Base-by-base conservation (phyloP, 192 early-diverging fungal genomes). In the Linnemannia exigua region DNA sequence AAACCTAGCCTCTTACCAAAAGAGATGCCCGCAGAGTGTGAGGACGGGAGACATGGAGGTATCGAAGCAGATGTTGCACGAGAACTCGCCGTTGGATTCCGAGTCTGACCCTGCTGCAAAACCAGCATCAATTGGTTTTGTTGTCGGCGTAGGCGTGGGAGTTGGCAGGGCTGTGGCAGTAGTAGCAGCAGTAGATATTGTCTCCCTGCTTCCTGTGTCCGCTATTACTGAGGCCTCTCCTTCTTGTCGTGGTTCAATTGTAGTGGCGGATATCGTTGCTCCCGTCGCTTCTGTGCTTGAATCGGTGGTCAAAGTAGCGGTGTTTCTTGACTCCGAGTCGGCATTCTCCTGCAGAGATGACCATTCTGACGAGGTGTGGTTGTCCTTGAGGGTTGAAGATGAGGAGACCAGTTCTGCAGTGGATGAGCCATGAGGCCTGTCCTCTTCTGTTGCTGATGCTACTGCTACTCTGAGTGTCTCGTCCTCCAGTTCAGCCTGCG, bases 11-110 rank as follows among this genome's bases (percentile, higher is more conserved):
- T 41, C 58, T 82, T 89, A 92, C 91, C 95, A 96, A 77, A 93
- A 96, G 76, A 96, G 80, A 77, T 96, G 95, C 1, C 95, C 95
- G 82, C 95, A 96, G 33, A 95, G 78, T 14, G 95, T 96, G 52
- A 96, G 77, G 22, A 96, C 95, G 22, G 94, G 94, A 33, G 94
- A 89, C 12, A 90, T 90, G 20, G 95, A 93, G 16, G 95, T 94
- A 76, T 96, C 95, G 88, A 96, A 96, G 77, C 92, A 92, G 70
- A 87, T 86, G 36, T 86, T 86, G 74, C 84, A 86, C 4, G 84
- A 86, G 66, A 86, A 86, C 75, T 86, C 84, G 68, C 67, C 79
- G 44, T 71, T 81, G 3, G 72, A 46, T 63, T 80, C 79, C 31
- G 79, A 74, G 36, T 74, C 72, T 31, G 12, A 41, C 33, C n/a